Evolutionary conservation across 1,284 basidiomycete species (phyloP).

Genomic region (Leccinum solheimii): DNA sequence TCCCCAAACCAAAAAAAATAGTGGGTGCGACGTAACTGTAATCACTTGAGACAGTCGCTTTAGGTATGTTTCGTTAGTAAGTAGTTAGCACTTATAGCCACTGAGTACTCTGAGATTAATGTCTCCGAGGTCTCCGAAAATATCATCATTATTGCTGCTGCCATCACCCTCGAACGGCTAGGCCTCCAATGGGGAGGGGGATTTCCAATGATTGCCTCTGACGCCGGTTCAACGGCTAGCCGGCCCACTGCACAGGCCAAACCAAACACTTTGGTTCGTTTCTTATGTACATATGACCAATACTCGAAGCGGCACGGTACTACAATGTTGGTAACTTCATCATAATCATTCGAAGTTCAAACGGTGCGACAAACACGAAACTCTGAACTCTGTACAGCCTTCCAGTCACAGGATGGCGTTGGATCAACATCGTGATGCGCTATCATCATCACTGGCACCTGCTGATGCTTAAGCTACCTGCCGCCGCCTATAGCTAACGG

Average conservation of each 20-base stretch:
- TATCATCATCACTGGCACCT: background rate
- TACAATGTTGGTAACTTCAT: background rate
- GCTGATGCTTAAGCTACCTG: background rate
- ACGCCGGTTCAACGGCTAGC: background rate
- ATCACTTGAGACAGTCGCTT: background rate
- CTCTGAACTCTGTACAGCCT: background rate
- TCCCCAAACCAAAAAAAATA: background rate
- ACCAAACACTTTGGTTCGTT: background rate
- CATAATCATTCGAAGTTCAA: background rate
- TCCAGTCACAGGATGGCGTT: background rate
- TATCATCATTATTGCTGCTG: background rate
- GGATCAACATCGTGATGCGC: constrained; percentile 11
- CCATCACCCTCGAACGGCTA: background rate
- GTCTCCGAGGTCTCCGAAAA: background rate
- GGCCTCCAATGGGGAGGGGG: background rate
- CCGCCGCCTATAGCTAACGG: background rate
- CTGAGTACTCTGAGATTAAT: background rate
- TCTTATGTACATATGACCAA: background rate
- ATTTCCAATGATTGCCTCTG: background rate
- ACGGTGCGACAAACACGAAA: background rate
- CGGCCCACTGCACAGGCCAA: background rate
- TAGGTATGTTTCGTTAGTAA: background rate
- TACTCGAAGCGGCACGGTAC: background rate
- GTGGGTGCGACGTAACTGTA: background rate
- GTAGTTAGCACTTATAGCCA: background rate